phyloP scores from a whole-genome alignment of 768 basidiomycete species.

The Glaciozyma martinii region DNA sequence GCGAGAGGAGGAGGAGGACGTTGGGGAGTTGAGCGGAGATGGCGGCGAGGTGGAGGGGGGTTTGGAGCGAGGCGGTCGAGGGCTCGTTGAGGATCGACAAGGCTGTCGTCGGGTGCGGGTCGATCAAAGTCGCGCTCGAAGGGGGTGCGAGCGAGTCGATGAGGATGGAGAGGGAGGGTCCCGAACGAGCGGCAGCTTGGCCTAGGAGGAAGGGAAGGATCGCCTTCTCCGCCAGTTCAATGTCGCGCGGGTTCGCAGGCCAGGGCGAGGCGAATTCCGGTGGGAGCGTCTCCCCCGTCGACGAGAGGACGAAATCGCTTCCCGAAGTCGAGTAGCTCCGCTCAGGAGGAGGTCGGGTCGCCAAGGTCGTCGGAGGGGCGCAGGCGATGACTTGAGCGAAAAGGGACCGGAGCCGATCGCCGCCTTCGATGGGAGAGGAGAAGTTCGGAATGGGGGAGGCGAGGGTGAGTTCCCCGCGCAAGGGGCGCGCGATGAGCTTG shows the following conservation, averaged over 20 bases:
- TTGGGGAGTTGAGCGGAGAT: slow-evolving; percentile 23
- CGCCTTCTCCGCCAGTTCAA: slow-evolving; percentile 17
- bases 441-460: slow-evolving; percentile 44
- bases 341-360: neutral
- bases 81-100: slow-evolving; percentile 24
- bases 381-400: slow-evolving; percentile 31
- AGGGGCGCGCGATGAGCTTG: slow-evolving; percentile 60
- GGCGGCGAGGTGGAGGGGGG: slow-evolving; percentile 37
- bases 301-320: neutral
- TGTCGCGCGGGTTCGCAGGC: slow-evolving; percentile 24
- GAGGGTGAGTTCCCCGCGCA: slow-evolving; percentile 80
- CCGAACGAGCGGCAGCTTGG: slow-evolving; percentile 24
- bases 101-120: neutral
- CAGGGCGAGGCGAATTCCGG: slow-evolving; percentile 20
- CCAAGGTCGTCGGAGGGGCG: slow-evolving; percentile 7
- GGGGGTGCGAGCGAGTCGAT: neutral
- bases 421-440: slow-evolving; percentile 17
- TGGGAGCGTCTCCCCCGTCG: slow-evolving; percentile 5
- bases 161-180: slow-evolving; percentile 11
- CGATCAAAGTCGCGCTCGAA: neutral
- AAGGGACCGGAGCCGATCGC: slow-evolving; percentile 12
- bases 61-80: slow-evolving; percentile 28
- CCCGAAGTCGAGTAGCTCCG: neutral
- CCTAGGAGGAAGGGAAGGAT: slow-evolving; percentile 30
- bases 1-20: slow-evolving; percentile 34